Evolutionary conservation across 2,329 filamentous ascomycete genomes (phyloP), one percentile per base, ranked within the genome.

Genomic region (Clonostachys byssicola): DNA sequence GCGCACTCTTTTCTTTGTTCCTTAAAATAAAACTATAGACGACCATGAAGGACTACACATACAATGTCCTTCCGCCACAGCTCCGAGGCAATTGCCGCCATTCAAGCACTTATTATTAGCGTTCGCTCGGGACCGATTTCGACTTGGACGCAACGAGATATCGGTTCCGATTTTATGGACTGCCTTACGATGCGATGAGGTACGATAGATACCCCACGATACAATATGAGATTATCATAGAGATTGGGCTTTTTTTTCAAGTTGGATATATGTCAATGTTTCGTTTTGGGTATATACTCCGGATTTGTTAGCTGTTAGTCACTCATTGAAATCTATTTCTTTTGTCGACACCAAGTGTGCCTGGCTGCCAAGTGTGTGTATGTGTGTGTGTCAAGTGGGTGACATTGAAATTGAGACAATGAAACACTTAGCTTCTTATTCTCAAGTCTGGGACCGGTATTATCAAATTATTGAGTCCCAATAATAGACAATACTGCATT

Each of bases 301-400:
- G 23, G 23, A 30, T 30, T 30, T 30, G 23, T 30, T 30, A 39
- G 36, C 36, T 39, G 36, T 3, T 39, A 39, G 36, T 39, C 36
- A 39, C 14, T 39, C 36, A 10, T 18, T 39, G 36, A 30, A 30
- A 30, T 39, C 14, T 18, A 39, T 39, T 39, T 39, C 12, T 8
- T 39, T 39, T 39, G 36, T 39, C 36, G 5, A 18, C 36, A 39
- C 70, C 67, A 67, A 70, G 44, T 63, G 60, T 40, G 76, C 77
- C 56, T 80, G 76, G 76, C 65, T 80, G 62, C 66, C 72, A 64
- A 30, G 23, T 4, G 23, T 6, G 23, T 10, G 23, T 30, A 4
- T 30, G 23, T 30, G 23, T 30, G 23, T 30, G 23, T 30, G 23
- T 30, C n/a, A n/a, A n/a, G n/a, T n/a, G n/a, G n/a, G n/a, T n/a